These are phyloP conservation scores for Cladosporium cucumerinum DNA, from an alignment of 2,329 filamentous ascomycete genomes.

Conservation along the genomic window DNA sequence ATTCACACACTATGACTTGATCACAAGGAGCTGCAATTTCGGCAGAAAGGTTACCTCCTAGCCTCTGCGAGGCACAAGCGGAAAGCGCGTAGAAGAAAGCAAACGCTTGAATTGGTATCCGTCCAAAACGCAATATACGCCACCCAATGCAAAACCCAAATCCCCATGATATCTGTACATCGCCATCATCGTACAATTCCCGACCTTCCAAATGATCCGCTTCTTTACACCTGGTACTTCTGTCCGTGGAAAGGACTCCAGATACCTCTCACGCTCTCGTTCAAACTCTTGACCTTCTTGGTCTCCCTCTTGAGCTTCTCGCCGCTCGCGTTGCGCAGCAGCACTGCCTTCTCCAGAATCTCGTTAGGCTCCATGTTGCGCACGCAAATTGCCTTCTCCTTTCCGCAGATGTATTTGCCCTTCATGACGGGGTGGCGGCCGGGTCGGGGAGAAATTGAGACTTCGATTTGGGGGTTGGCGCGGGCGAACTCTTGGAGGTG, in stretches of 20 bases:
- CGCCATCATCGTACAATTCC: conserved; percentile 3
- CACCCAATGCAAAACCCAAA: conserved; percentile 7
- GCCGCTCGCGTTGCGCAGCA: conserved; percentile 70
- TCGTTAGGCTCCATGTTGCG: conserved; percentile 78
- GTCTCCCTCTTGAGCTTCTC: conserved; percentile 63
- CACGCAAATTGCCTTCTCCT: conserved; percentile 81
- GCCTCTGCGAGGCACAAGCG: neutral
- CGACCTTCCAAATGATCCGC: neutral
- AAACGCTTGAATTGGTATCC: conserved; percentile 15
- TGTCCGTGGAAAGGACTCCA: conserved; percentile 61
- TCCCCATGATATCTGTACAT: conserved; percentile 15
- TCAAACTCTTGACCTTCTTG: conserved; percentile 59
- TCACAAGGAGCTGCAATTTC: neutral
- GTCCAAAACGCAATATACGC: conserved; percentile 8
- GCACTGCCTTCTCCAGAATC: conserved; percentile 73
- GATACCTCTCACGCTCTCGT: conserved; percentile 63
- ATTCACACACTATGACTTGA: neutral
- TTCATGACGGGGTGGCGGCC: conserved; percentile 83
- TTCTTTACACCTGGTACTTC: conserved; percentile 47
- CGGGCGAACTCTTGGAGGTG: conserved; percentile 74
- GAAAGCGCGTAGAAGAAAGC: neutral
- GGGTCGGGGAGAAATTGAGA: conserved; percentile 87
- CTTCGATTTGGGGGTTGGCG: conserved; percentile 82
- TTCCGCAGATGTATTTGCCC: conserved; percentile 89
- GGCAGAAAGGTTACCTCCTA: neutral